Conservation (phyloP, 805 yeast genomes). For the Starmera pachycereana region DNA sequence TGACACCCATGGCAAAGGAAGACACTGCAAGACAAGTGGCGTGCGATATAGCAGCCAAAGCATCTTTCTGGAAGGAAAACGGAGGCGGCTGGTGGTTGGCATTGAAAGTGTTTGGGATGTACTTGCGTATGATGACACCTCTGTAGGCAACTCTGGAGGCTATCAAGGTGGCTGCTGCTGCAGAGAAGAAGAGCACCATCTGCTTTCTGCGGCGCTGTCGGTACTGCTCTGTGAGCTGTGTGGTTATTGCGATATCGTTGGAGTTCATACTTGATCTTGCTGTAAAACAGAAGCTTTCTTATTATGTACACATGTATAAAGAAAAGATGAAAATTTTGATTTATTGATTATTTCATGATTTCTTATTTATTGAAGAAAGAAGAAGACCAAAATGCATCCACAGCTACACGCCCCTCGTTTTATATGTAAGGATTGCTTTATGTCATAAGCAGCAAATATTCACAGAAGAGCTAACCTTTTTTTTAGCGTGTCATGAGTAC, state of each 20-base stretch:
- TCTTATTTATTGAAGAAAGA: no score
- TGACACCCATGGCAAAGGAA: constrained; percentile 58
- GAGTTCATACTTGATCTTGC: background rate
- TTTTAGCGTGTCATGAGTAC: constrained; percentile 59
- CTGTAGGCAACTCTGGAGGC: constrained; percentile 68
- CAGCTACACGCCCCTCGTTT: constrained; percentile 41
- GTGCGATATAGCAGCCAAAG: constrained; percentile 73
- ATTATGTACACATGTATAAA: no score
- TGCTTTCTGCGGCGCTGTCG: constrained; percentile 52
- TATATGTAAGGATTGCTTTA: constrained; percentile 23
- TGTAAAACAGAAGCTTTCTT: no score
- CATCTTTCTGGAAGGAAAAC: constrained; percentile 74
- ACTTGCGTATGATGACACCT: constrained; percentile 64
- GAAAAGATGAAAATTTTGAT: no score
- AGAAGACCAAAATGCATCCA: constrained; percentile 34
- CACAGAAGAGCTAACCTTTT: background rate
- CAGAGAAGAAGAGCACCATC: constrained; percentile 60
- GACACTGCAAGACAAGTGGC: constrained; percentile 71
- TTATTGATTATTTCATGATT: no score
- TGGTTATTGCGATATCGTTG: constrained; percentile 3
- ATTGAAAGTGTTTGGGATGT: constrained; percentile 65
- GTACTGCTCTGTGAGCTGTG: constrained; percentile 8
- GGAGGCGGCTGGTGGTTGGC: constrained; percentile 81
- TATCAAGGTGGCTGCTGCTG: constrained; percentile 61
- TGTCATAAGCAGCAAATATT: background rate